Conservation (phyloP, 257 asterid genomes). For the Solanum gandarillasii region DNA sequence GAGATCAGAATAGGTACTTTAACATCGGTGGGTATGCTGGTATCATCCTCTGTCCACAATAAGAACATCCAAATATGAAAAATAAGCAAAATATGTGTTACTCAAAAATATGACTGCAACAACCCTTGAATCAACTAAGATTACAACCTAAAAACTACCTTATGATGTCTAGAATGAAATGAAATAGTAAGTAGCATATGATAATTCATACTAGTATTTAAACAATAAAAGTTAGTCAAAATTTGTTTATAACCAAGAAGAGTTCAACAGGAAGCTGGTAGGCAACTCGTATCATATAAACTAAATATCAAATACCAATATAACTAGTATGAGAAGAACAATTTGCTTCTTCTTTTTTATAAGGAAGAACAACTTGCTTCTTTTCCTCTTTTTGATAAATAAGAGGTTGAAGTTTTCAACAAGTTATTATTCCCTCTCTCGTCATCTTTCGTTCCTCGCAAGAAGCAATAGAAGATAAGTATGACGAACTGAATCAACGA, state of each 20-base stretch:
- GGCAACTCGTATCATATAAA: neutral
- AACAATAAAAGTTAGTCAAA: neutral
- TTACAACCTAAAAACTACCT: neutral
- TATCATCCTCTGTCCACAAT: slow-evolving; percentile 85
- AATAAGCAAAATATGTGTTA: neutral
- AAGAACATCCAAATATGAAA: slow-evolving; percentile 3
- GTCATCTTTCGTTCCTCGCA: neutral
- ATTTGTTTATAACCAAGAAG: neutral
- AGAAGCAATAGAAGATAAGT: neutral
- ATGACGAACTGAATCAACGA: neutral
- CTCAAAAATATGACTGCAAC: neutral
- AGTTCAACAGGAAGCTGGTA: neutral
- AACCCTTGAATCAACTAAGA: neutral
- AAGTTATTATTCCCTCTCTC: neutral
- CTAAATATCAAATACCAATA: neutral
- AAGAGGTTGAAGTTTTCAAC: neutral
- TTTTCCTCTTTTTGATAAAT: neutral
- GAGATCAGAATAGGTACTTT: slow-evolving; percentile 80
- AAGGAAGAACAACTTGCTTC: neutral
- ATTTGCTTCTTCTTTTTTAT: neutral
- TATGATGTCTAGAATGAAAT: neutral
- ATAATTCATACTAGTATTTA: neutral
- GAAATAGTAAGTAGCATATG: neutral
- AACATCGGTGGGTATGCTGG: slow-evolving; percentile 71
- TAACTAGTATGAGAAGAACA: neutral